phyloP scores from a whole-genome alignment of 208 protist genomes.

The Trypanosoma scelopori region DNA sequence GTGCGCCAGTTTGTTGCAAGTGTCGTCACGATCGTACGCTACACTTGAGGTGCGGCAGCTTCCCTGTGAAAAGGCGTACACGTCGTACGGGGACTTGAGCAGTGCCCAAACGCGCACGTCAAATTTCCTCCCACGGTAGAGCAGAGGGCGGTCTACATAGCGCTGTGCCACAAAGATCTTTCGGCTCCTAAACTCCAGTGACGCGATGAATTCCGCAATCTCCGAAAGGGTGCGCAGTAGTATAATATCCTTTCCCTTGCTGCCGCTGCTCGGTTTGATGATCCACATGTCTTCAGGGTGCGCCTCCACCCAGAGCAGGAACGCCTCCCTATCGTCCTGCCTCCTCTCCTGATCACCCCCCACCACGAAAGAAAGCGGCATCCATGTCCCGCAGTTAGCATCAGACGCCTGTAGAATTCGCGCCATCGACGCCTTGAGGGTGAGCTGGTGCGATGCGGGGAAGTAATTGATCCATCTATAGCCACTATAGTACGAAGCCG shows the following conservation, averaged over 20 bases:
- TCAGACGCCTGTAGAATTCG: conserved; percentile 49
- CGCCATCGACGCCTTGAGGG: conserved; percentile 81
- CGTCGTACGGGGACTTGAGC: conserved; percentile 45
- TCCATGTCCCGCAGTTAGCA: conserved; percentile 45
- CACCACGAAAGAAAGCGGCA: conserved; percentile 79
- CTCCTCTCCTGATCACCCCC: conserved; percentile 55
- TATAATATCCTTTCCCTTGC: conserved; percentile 76
- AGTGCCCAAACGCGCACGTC: conserved; percentile 89
- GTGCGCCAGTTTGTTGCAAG: conserved; percentile 54
- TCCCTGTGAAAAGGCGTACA: conserved; percentile 82
- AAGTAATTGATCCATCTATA: conserved; percentile 90
- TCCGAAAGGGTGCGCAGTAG: conserved; percentile 38
- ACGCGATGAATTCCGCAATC: conserved; percentile 44
- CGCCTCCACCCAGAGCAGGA: conserved; percentile 36
- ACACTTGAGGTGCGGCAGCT: conserved; percentile 81
- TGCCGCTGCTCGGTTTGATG: conserved; percentile 81
- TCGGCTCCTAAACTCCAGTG: conserved; percentile 25
- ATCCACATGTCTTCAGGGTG: conserved; percentile 69
- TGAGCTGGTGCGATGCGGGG: conserved; percentile 76
- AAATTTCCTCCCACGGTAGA: conserved; percentile 83
- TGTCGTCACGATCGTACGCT: conserved; percentile 51
- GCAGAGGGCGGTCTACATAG: conserved; percentile 84
- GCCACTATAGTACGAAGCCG: conserved; percentile 56
- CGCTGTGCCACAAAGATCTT: conserved; percentile 78
- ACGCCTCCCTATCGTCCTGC: conserved; percentile 48